Conservation (phyloP, 2,329 filamentous ascomycete genomes). For the Cercospora sesami region DNA sequence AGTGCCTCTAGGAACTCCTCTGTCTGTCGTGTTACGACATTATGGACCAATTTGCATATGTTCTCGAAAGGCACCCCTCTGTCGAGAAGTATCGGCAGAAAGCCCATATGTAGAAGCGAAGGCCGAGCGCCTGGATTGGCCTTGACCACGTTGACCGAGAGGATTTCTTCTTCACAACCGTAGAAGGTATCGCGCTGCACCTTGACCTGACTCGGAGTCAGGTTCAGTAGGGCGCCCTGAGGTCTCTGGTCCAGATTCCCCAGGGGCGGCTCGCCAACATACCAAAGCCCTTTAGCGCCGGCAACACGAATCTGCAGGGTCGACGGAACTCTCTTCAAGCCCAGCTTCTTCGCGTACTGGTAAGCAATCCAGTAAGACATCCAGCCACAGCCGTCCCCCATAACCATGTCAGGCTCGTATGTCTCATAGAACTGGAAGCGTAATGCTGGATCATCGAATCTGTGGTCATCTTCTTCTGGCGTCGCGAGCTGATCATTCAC, state of each 20-base stretch:
- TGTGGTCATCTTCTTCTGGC: slow-evolving; percentile 36
- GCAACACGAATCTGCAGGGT: slow-evolving; percentile 70
- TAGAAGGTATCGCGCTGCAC: slow-evolving; percentile 39
- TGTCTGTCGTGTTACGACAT: slow-evolving; percentile 56
- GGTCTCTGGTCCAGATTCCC: slow-evolving; percentile 10
- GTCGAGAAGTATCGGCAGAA: slow-evolving; percentile 67
- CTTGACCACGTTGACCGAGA: slow-evolving; percentile 61
- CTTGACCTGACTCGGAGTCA: slow-evolving; percentile 66
- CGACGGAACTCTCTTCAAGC: slow-evolving; percentile 57
- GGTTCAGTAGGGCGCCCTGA: slow-evolving; percentile 48
- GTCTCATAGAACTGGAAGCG: slow-evolving; percentile 9
- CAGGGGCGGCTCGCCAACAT: slow-evolving; percentile 42
- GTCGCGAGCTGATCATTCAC: slow-evolving; percentile 35
- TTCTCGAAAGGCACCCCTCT: slow-evolving; percentile 51
- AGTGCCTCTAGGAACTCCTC: slow-evolving; percentile 49
- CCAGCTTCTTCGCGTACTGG: slow-evolving; percentile 52
- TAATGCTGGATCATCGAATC: slow-evolving; percentile 40
- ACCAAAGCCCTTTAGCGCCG: slow-evolving; percentile 75
- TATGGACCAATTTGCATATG: slow-evolving; percentile 53
- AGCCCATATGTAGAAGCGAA: slow-evolving; percentile 64
- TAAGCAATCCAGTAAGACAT: slow-evolving; percentile 63
- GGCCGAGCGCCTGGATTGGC: slow-evolving; percentile 51
- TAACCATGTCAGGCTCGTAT: slow-evolving; percentile 34
- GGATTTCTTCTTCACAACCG: slow-evolving; percentile 42
- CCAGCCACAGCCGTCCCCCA: slow-evolving; percentile 59